Evolutionary conservation across 768 basidiomycete species (phyloP).

Genomic region (Auriscalpium vulgare): DNA sequence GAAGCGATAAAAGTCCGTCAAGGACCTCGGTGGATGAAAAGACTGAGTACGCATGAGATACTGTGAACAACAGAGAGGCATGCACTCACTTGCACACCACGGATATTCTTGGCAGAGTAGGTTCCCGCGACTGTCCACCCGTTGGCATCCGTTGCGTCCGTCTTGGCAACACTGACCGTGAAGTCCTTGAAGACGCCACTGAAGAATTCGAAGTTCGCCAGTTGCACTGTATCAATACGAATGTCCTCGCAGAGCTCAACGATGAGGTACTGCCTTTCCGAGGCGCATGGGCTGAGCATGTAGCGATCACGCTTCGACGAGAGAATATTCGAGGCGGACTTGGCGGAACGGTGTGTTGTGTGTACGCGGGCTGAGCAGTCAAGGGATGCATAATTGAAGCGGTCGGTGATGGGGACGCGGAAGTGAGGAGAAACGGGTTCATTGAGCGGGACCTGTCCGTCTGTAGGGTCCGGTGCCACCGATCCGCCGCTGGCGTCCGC

Average conservation of each 20-base stretch:
- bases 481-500: not conserved
- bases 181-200: constrained; percentile 94
- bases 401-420: constrained; percentile 69
- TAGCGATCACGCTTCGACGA: constrained; percentile 88
- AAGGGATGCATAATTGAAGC: constrained; percentile 89
- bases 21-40: constrained; percentile 66
- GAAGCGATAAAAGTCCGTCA: constrained; percentile 86
- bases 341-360: constrained; percentile 70
- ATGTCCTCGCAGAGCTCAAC: constrained; percentile 98
- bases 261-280: constrained; percentile 66
- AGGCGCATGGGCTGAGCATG: constrained; percentile 90
- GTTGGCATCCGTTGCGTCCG: constrained; percentile 27
- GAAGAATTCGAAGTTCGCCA: constrained; percentile 98
- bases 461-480: constrained; percentile 11
- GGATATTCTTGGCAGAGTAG: constrained; percentile 79
- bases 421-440: constrained; percentile 43
- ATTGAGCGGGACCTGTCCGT: not conserved
- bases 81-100: constrained; percentile 77
- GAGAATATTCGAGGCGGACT: constrained; percentile 77
- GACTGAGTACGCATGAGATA: constrained; percentile 33
- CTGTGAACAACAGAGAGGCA: constrained; percentile 1
- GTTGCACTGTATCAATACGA: constrained; percentile 88
- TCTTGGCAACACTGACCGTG: constrained; percentile 62
- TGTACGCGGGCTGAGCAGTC: constrained; percentile 95
- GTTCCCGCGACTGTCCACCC: constrained; percentile 65